Base-by-base conservation (phyloP, 257 asterid species). In the Nicotiana sylvestris region DNA sequence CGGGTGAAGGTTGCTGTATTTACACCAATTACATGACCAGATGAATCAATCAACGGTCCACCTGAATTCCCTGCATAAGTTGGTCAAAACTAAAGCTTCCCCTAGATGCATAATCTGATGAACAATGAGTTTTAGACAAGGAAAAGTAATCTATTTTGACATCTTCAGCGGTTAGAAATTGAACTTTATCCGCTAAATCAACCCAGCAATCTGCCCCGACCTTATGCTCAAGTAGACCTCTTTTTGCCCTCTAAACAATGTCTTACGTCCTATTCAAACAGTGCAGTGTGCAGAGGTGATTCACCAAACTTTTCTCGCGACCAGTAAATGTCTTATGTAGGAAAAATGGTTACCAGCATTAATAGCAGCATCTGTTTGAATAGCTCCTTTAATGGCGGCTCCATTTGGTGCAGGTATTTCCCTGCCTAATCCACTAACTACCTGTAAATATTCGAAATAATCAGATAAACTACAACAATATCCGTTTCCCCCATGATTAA, bases 381-480 rank as follows among this genome's bases (percentile, higher is more conserved):
- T 95, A 55, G 97, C 98, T 87, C 97, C 98, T 64, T 91, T 90
- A 81, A 93, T 91, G 82, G 98, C 95, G 77, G 87, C 88, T 76
- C 98, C 99, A 82, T 91, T 93, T 37, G 97, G 98, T 66, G 98
- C 94, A 11, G 98, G 99, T 86, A 95, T 95, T 90, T 95, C 98
- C 83, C 99, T 90, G 57, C 97, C 97, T 79, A 95, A 83, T 86
- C 99, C 97, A 87, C 99, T 93, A 57, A 95, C 87, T 21, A 95
- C 99, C 98, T 93, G 87, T 33, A 81, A 21, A 58, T 53, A 69
- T 66, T 67, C n/a, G 70, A 88, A 79, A 80, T 58, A 69, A 27
- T 56, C 39, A 69, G 67, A 62, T 58, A 57, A 27, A 57, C 43
- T 53, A 12, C 15, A 9, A 53, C 25, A 66, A 49, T 32, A 32